Conservation (phyloP, 2,329 filamentous ascomycete species). For the Mycosphaerella sp. region DNA sequence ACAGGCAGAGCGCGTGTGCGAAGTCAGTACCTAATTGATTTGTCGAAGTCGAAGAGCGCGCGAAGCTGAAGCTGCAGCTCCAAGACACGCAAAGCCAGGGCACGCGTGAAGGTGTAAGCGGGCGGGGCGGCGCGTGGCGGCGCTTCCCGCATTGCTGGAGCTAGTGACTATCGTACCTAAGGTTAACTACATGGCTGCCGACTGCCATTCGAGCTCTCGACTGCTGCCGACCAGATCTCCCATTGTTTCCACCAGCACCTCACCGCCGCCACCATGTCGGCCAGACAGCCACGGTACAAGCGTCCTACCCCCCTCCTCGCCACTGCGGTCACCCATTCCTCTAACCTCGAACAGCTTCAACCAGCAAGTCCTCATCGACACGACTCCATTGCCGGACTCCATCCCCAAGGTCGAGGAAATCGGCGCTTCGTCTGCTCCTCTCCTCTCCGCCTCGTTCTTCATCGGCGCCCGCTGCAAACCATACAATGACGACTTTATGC, state of each 20-base stretch:
- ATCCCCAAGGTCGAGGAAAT: slow-evolving; percentile 93
- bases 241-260: neutral
- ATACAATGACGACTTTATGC: slow-evolving; percentile 99
- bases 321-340: neutral
- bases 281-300: slow-evolving; percentile 53
- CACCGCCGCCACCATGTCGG: slow-evolving; percentile 48
- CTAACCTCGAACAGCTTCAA: slow-evolving; percentile 66
- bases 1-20: neutral
- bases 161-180: too few relatives aligned
- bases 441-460: slow-evolving; percentile 89
- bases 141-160: too few relatives aligned
- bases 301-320: slow-evolving; percentile 6
- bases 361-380: slow-evolving; percentile 88
- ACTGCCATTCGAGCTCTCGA: neutral
- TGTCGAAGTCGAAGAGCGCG: slow-evolving; percentile 2
- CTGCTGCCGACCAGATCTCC: neutral
- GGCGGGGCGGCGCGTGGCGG: too few relatives aligned
- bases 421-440: slow-evolving; percentile 83
- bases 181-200: too few relatives aligned
- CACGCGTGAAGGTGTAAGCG: too few relatives aligned
- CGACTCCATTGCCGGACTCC: slow-evolving; percentile 83
- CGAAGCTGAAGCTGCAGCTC: slow-evolving; percentile 9
- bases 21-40: neutral
- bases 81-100: neutral
- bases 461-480: slow-evolving; percentile 91